phyloP scores from a whole-genome alignment of 78 protist genomes.

The Chrysochromulina parva region DNA sequence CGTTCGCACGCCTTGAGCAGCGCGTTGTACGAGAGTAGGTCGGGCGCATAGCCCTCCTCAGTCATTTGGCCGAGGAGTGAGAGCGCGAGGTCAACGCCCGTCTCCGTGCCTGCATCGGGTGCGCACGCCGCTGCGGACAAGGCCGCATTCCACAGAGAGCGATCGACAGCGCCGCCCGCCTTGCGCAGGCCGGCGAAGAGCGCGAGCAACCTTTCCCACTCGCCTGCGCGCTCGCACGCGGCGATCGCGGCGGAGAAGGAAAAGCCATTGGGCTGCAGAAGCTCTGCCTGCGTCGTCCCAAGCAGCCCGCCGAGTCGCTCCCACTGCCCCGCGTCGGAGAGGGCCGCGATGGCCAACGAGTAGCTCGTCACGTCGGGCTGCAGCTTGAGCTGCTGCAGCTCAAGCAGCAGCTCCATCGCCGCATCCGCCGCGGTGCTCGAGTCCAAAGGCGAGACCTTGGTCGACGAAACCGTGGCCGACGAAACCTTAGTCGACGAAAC shows the following conservation, averaged over 20 bases:
- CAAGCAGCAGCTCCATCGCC: background rate
- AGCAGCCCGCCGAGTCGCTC: background rate
- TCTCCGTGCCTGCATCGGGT: background rate
- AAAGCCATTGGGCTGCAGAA: background rate
- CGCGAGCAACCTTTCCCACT: background rate
- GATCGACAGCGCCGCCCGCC: no score
- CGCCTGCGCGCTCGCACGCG: constrained; percentile 22
- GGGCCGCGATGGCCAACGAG: background rate
- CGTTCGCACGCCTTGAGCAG: background rate
- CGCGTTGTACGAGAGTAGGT: background rate
- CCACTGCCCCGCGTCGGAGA: background rate
- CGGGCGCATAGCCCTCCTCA: background rate
- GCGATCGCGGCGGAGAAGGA: background rate
- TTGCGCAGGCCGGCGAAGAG: constrained; percentile 2
- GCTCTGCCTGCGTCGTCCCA: background rate
- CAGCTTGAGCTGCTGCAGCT: background rate
- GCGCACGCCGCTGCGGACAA: background rate
- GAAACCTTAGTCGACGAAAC: no score
- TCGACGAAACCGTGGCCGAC: no score
- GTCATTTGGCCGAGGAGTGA: background rate
- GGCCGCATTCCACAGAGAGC: background rate
- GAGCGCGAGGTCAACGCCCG: background rate
- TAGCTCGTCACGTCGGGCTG: constrained; percentile 11
- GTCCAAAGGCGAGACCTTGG: no score
- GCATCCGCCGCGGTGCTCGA: background rate